These are phyloP conservation scores for Amylostereum areolatum DNA, from an alignment of 1,284 basidiomycete genomes.

Conservation along the genomic window DNA sequence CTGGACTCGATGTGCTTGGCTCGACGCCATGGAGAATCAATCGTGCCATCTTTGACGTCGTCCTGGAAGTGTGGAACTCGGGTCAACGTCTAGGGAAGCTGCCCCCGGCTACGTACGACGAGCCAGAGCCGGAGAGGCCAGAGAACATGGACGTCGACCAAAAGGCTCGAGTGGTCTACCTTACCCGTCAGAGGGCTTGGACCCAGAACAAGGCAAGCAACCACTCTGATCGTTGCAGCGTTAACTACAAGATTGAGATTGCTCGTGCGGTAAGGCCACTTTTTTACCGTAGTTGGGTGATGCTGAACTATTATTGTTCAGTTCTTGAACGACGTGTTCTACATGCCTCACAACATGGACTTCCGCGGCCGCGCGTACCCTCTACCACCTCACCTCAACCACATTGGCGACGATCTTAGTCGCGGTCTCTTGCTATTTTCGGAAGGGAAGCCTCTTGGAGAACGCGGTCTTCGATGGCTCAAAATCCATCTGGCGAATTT, in stretches of 20 bases:
- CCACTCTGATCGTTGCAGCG: constrained; percentile 88
- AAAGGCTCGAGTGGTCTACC: constrained; percentile 55
- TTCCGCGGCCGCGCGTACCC: constrained; percentile 98
- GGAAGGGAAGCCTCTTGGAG: constrained; percentile 76
- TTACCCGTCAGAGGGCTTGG: constrained; percentile 56
- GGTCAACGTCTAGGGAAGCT: constrained; percentile 74
- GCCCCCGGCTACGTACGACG: constrained; percentile 59
- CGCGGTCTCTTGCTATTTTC: constrained; percentile 88
- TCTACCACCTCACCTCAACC: constrained; percentile 92
- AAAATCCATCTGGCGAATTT: constrained; percentile 94
- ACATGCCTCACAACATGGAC: constrained; percentile 96
- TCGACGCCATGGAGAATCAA: constrained; percentile 93
- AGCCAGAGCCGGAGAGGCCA: constrained; percentile 61
- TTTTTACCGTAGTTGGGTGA: background rate
- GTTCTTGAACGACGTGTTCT: constrained; percentile 86
- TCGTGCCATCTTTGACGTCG: constrained; percentile 65
- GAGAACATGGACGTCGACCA: constrained; percentile 60
- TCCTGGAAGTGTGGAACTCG: constrained; percentile 80
- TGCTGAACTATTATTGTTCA: constrained; percentile 18
- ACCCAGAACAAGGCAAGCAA: constrained; percentile 67
- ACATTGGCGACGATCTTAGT: constrained; percentile 93
- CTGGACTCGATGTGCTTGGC: constrained; percentile 87
- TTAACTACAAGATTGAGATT: constrained; percentile 98
- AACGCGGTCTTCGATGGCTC: constrained; percentile 74
- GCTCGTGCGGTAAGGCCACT: constrained; percentile 71